Percentiles rank a stretch among this genome's conserved stretches.
Evolutionary conservation across 495 filamentous ascomycete genomes (phyloP).

Genomic region (Tuber brumale): DNA sequence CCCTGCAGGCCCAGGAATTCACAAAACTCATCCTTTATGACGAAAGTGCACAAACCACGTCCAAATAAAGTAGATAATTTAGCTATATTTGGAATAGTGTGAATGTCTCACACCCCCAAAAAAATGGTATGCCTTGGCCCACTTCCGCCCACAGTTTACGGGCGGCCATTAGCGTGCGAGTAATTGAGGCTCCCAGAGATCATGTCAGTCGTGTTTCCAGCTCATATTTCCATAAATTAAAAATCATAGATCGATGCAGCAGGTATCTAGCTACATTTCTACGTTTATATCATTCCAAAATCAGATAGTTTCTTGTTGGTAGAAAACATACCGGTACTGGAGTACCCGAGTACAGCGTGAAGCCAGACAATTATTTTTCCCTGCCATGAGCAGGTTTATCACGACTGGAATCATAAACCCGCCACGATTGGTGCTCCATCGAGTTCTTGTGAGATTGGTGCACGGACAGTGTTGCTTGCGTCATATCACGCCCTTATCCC

Average conservation of each 20-base stretch:
- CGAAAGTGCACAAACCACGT: background rate
- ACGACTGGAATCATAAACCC: background rate
- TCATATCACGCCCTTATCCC: background rate
- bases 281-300: background rate
- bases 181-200: background rate
- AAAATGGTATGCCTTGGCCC: background rate
- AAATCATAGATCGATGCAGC: background rate
- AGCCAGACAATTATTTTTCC: background rate
- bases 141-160: background rate
- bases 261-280: background rate
- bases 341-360: no score
- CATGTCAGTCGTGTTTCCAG: background rate
- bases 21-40: background rate
- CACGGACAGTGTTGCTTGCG: background rate
- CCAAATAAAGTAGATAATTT: background rate
- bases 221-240: background rate
- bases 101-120: background rate
- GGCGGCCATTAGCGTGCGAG: background rate
- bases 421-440: background rate
- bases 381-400: background rate
- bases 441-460: background rate
- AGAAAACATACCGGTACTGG: no score
- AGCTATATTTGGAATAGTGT: background rate
- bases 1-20: background rate
- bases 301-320: background rate